Base-by-base conservation (phyloP, 768 basidiomycete species). In the Leccinellum albellum region DNA sequence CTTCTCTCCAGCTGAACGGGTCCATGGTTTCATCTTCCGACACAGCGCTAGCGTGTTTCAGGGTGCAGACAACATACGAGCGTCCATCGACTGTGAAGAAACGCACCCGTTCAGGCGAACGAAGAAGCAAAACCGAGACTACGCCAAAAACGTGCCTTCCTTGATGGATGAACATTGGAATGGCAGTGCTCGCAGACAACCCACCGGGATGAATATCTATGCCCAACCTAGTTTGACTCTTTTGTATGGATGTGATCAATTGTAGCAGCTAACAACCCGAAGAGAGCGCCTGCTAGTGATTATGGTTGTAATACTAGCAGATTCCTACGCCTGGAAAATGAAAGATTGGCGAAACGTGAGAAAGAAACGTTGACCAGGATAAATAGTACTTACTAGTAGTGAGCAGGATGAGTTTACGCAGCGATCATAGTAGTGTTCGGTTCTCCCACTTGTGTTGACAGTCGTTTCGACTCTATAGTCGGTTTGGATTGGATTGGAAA, bases 271-370 rank as follows among this genome's bases (percentile, higher is more conserved):
- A 89, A 75, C 7, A 88, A 70, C 44, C 87, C 87, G 6, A 84
- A 85, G 62, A 86, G 85, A 0, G 82, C 80, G 1, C 83, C 82
- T 0, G 85, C 78, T 4, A 83, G 72, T 17, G 83, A 83, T n/a
- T n/a, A n/a, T n/a, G n/a, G n/a, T n/a, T n/a, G n/a, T n/a, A n/a
- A n/a, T n/a, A n/a, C n/a, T n/a, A n/a, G n/a, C n/a, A n/a, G n/a
- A n/a, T n/a, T n/a, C n/a, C n/a, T n/a, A n/a, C n/a, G n/a, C n/a
- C n/a, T n/a, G n/a, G n/a, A n/a, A n/a, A n/a, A n/a, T n/a, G n/a
- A n/a, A n/a, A n/a, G n/a, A n/a, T n/a, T n/a, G n/a, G n/a, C n/a
- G n/a, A n/a, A n/a, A n/a, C n/a, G n/a, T n/a, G n/a, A n/a, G n/a
- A n/a, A n/a, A n/a, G n/a, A n/a, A n/a, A n/a, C n/a, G n/a, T n/a